phyloP scores from a whole-genome alignment of 495 filamentous ascomycete genomes.

The Podospora anserina region DNA sequence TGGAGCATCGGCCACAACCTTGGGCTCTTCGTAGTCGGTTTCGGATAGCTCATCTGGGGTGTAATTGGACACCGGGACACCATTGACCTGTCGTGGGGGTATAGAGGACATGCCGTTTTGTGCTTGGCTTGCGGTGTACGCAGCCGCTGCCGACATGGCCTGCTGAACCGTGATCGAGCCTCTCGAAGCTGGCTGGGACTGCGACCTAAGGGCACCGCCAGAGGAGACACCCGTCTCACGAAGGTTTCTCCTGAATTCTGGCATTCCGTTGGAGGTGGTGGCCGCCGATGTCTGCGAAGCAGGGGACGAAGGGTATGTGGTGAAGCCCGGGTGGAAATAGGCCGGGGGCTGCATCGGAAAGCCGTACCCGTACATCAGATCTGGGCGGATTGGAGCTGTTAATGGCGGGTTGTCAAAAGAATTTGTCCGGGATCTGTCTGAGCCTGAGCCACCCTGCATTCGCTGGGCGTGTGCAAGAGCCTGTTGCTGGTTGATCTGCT shows the following conservation, averaged over 20 bases:
- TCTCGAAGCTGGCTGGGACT: constrained; percentile 55
- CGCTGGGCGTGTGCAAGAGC: constrained; percentile 45
- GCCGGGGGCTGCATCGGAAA: constrained; percentile 25
- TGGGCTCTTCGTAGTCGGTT: constrained; percentile 35
- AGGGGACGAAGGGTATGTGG: constrained; percentile 49
- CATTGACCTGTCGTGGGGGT: constrained; percentile 41
- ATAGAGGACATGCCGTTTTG: constrained; percentile 32
- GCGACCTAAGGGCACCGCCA: constrained; percentile 50
- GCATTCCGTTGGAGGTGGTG: constrained; percentile 32
- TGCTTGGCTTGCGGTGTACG: constrained; percentile 22
- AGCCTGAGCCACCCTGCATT: constrained; percentile 36
- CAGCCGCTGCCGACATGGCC: constrained; percentile 22
- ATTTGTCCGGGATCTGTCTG: constrained; percentile 51
- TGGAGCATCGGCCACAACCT: constrained; percentile 36
- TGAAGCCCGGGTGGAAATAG: constrained; percentile 36
- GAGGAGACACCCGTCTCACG: constrained; percentile 40
- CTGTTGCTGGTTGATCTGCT: constrained; percentile 44
- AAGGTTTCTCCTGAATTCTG: constrained; percentile 50
- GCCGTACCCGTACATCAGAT: constrained; percentile 40
- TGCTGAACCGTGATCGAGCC: constrained; percentile 31
- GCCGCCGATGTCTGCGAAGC: constrained; percentile 37
- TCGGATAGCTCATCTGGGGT: constrained; percentile 47
- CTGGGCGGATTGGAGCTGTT: constrained; percentile 49
- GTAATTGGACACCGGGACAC: constrained; percentile 45
- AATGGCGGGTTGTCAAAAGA: constrained; percentile 54